Base-by-base conservation (phyloP, 1,284 basidiomycete genomes). In the Sparassis latifolia region DNA sequence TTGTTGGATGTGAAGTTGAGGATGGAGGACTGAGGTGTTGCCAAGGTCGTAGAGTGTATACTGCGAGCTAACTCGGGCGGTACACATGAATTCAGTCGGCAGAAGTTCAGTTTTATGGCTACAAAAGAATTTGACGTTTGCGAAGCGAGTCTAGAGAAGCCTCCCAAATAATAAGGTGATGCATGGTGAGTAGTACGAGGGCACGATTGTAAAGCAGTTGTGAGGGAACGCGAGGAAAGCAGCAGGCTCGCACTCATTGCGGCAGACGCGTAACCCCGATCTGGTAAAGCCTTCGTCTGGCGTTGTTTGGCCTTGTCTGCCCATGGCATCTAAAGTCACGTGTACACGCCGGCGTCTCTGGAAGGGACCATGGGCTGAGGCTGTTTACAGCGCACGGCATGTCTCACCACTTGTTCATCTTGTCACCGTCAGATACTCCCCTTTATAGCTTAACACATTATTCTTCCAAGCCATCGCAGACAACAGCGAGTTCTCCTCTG, bases 401-500 rank as follows among this genome's bases (percentile, higher is more conserved):
- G 89, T 91, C 88, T 54, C 86, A 90, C 66, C 88, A 91, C 69
- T 73, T 91, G 35, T 91, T 89, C 67, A 63, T 91, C 44, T 72
- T 91, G 45, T 90, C 88, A 48, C 88, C 89, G 42, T 85, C 88
- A 42, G 88, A 91, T 66, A 87, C 86, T 20, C 89, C 88, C 20
- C 71, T 91, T 56, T 91, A 91, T 69, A 84, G 77, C 58, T 74
- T 91, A 41, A 86, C 86, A 0, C 86, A 90, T 64, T 82, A 83
- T 55, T 90, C 88, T 20, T 82, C 81, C 48, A 89, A 84, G 64
- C 83, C 88, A 10, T 72, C 72, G 4, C 74, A 78, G 49, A 75
- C 70, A 50, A 73, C 75, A 20, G 65, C 78, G 32, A 47, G 35
- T 10, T 85, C 84, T 4, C 82, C 87, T 2, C 70, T 90, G 49